phyloP scores from a whole-genome alignment of 352 stramenopile genomes.

The Pythium phragmiticola region DNA sequence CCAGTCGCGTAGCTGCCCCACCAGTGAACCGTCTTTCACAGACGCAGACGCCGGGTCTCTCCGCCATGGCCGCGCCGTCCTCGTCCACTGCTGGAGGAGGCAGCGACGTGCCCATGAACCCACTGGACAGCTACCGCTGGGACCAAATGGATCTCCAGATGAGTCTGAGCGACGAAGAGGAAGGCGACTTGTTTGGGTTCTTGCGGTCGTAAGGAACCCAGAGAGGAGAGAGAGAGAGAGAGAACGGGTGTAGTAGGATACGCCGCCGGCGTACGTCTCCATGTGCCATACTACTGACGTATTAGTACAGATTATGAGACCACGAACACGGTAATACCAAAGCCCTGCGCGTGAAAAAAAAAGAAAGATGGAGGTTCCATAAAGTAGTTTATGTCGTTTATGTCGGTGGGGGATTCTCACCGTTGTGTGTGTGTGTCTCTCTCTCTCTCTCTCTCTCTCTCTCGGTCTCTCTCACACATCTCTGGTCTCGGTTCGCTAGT shows the following conservation, averaged over 20 bases:
- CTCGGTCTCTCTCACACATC: constrained; percentile 27
- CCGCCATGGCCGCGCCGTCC: not conserved
- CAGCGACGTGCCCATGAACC: constrained; percentile 14
- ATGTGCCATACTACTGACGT: constrained; percentile 23
- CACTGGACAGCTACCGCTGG: constrained; percentile 75
- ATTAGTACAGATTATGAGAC: no score
- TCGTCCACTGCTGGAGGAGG: not conserved
- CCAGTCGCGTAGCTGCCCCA: not conserved
- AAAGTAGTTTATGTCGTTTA: constrained; percentile 3
- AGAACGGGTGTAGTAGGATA: not conserved
- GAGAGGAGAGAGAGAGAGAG: not conserved
- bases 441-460: constrained; percentile 21
- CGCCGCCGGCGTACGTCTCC: not conserved
- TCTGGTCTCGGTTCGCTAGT: no score
- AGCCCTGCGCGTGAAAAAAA: no score
- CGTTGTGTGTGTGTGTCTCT: constrained; percentile 5
- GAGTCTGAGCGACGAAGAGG: constrained; percentile 69
- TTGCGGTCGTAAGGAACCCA: constrained; percentile 56
- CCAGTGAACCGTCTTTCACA: not conserved
- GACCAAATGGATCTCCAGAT: constrained; percentile 83
- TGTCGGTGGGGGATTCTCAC: not conserved
- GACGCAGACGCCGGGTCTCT: not conserved
- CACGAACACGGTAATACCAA: no score
- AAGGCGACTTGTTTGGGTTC: constrained; percentile 80
- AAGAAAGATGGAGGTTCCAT: not conserved